Conservation (phyloP, 208 protist species). For the Acanthamoeba sp. region DNA sequence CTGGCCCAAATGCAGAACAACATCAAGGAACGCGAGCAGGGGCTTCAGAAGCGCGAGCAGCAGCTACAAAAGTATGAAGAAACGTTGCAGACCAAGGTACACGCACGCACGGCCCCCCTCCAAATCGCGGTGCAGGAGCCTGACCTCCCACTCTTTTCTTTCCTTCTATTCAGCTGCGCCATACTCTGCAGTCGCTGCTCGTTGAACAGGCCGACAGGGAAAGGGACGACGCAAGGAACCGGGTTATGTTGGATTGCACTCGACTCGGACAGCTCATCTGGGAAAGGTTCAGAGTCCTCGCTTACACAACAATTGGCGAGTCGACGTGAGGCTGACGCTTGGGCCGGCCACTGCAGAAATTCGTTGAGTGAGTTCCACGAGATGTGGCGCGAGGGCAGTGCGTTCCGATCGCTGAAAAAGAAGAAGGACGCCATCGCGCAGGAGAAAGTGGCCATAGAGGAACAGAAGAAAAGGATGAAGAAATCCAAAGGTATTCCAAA, state of each 20-base stretch:
- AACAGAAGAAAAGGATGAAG: constrained; percentile 24
- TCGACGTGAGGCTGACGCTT: not conserved
- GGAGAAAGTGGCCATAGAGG: not conserved
- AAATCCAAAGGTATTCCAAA: not conserved
- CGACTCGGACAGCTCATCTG: constrained; percentile 28
- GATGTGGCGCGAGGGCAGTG: constrained; percentile 29
- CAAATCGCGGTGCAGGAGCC: not conserved
- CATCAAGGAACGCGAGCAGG: not conserved
- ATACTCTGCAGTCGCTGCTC: not conserved
- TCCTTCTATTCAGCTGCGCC: not conserved
- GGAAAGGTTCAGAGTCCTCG: not conserved
- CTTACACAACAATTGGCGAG: not conserved
- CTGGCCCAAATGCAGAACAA: not conserved
- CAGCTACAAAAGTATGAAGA: not conserved
- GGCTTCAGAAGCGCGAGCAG: not conserved
- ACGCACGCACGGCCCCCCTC: no score
- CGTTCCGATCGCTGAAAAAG: constrained; percentile 44
- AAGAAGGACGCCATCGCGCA: constrained; percentile 38
- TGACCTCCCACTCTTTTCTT: not conserved
- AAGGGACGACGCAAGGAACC: not conserved
- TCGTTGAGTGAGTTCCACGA: constrained; percentile 18
- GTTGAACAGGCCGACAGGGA: not conserved
- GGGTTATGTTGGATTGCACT: constrained; percentile 24
- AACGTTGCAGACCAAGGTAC: not conserved
- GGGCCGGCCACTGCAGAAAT: not conserved